Base-by-base conservation (phyloP, 352 stramenopile genomes). In the Pythium plurisporium region DNA sequence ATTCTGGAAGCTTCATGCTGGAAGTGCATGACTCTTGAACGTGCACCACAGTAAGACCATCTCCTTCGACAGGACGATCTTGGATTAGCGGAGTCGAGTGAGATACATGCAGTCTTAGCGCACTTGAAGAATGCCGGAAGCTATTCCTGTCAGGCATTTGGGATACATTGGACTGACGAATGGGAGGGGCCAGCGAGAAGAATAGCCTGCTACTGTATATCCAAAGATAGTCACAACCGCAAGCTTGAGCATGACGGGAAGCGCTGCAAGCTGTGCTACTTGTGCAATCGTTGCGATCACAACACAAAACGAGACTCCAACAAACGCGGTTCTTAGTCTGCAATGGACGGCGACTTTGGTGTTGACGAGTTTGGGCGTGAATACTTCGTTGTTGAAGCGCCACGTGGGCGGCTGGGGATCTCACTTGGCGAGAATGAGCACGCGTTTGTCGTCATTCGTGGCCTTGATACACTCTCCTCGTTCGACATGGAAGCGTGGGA, bases 361-460 rank as follows among this genome's bases (percentile, higher is more conserved):
- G 44, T 79, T 3, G 74, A 82, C 25, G 67, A 76, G 30, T 77
- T 85, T 34, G 74, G 74, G 11, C 74, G 74, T 30, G 65, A 79
- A 34, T 67, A 74, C 43, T 82, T 82, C 38, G 59, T 70, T 8
- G 67, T 81, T 7, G 67, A 79, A 55, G 73, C 73, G 0, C 69
- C 73, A 2, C 66, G 72, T 15, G 77, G 75, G 9, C 73, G 72
- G 0, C 59, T 88, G n/a, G 75, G 77, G 12, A 69, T 88, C 34
- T 74, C 73, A 29, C 62, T 88, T 6, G 61, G 70, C 23, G 77
- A 88, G 49, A 78, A 66, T 25, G 73, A 81, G 0, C 46, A 50
- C 3, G 75, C 67, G 2, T 78, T 74, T 25, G 62, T 82, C 9
- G 52, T 85, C n/a, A 74, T 88, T 19, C 64, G 69, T 25, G 66